phyloP scores from a whole-genome alignment of 2,329 filamentous ascomycete species.

The Monosporascus sp. region DNA sequence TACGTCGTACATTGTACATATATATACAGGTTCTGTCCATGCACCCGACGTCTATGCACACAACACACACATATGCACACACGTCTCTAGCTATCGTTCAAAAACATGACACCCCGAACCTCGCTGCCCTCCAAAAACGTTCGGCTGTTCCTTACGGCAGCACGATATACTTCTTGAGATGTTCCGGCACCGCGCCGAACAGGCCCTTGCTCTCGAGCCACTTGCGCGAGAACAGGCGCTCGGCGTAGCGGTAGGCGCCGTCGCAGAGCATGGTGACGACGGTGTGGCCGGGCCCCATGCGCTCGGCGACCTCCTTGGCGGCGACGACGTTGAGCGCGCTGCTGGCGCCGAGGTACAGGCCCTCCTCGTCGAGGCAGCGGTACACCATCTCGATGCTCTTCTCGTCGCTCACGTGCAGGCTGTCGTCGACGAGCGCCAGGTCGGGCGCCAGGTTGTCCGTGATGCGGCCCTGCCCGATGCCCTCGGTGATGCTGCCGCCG shows the following conservation, averaged over 20 bases:
- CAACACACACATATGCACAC: constrained; percentile 5
- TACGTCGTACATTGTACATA: constrained; percentile 7
- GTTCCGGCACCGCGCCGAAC: constrained; percentile 72
- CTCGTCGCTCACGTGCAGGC: constrained; percentile 79
- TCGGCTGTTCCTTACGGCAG: constrained; percentile 51
- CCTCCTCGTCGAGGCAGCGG: constrained; percentile 90
- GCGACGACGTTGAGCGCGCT: constrained; percentile 93
- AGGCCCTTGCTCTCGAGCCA: constrained; percentile 88
- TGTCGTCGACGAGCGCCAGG: constrained; percentile 76
- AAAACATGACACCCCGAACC: neutral
- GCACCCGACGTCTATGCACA: no score
- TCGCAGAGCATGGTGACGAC: constrained; percentile 94
- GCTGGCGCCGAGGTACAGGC: constrained; percentile 89
- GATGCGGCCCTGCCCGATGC: constrained; percentile 91
- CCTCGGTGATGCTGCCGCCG: constrained; percentile 91
- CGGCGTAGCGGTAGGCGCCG: constrained; percentile 95
- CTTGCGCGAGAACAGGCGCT: constrained; percentile 83
- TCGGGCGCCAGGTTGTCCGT: constrained; percentile 93
- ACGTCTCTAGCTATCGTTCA: constrained; percentile 3
- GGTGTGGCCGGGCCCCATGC: constrained; percentile 80
- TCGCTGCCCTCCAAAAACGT: neutral
- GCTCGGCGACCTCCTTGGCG: constrained; percentile 87
- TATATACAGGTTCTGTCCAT: constrained; percentile 9
- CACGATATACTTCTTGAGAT: constrained; percentile 90
- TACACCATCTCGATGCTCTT: constrained; percentile 98